Conservation (phyloP, 1,139 yeast genomes). For the Scheffersomyces quercinus region DNA sequence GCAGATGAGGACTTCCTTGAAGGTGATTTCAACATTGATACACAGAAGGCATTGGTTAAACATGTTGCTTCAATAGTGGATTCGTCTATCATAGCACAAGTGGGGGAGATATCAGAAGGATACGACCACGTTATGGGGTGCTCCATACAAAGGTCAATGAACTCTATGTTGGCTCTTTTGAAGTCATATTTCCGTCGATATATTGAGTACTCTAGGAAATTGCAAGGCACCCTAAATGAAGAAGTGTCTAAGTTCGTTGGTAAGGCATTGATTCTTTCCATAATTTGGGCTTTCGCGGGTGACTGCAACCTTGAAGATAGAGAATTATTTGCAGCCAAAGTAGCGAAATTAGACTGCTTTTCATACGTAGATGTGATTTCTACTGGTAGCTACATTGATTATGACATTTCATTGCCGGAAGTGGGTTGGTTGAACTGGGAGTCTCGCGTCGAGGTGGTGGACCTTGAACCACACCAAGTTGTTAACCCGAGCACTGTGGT, state of each 20-base stretch:
- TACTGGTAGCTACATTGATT: constrained; percentile 32
- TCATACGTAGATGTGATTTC: constrained; percentile 9
- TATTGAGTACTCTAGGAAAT: constrained; percentile 11
- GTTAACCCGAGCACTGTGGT: constrained; percentile 64
- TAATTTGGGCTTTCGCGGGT: constrained; percentile 74
- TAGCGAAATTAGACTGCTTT: constrained; percentile 24
- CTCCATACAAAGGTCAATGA: constrained; percentile 37
- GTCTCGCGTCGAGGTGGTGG: constrained; percentile 42
- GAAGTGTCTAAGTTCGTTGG: constrained; percentile 30
- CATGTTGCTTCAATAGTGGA: constrained; percentile 7
- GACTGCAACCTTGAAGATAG: constrained; percentile 48
- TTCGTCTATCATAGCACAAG: constrained; percentile 4
- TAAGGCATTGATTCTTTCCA: constrained; percentile 43
- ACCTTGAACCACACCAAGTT: constrained; percentile 66
- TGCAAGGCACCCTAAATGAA: constrained; percentile 13
- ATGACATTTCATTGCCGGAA: constrained; percentile 47
- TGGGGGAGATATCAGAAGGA: constrained; percentile 16
- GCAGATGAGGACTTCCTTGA: not conserved
- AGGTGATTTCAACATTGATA: not conserved
- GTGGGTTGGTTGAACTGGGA: constrained; percentile 54
- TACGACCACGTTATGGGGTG: constrained; percentile 58
- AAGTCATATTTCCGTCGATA: constrained; percentile 23
- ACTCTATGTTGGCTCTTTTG: constrained; percentile 34
- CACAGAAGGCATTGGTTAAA: constrained; percentile 11
- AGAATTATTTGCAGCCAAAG: constrained; percentile 32